Evolutionary conservation across 352 stramenopile genomes (phyloP).

Genomic region (Phytopythium chamaehyphon): DNA sequence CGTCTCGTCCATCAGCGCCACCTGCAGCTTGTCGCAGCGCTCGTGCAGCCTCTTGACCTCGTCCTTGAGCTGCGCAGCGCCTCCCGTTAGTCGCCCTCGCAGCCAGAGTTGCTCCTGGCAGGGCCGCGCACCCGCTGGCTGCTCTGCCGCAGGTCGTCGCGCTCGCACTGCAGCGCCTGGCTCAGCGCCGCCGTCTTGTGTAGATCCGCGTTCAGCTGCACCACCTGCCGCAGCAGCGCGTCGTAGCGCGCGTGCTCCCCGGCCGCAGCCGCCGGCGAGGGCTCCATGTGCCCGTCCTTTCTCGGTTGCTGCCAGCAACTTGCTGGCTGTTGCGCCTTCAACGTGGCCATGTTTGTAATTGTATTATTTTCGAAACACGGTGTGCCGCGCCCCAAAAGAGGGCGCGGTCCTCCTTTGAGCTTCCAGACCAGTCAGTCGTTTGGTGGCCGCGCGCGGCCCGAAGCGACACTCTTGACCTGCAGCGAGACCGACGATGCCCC

Average conservation of each 20-base stretch:
- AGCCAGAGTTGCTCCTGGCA: background rate
- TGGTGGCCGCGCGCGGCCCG: conserved; percentile 16
- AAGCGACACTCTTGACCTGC: conserved; percentile 29
- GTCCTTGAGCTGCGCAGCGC: conserved; percentile 42
- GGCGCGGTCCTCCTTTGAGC: background rate
- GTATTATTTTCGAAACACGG: conserved; percentile 8
- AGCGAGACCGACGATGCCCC: conserved; percentile 28
- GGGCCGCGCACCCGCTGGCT: conserved; percentile 49
- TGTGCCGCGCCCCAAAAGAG: background rate
- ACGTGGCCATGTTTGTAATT: conserved; percentile 8
- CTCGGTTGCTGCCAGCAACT: background rate
- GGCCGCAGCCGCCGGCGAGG: conserved; percentile 5
- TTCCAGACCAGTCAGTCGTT: conserved; percentile 37
- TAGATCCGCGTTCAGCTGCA: conserved; percentile 79
- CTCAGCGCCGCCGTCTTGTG: conserved; percentile 81
- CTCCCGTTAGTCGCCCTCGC: background rate
- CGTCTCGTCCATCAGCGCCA: conserved; percentile 76
- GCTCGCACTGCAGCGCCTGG: conserved; percentile 73
- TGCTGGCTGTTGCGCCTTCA: conserved; percentile 1
- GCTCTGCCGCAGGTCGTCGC: conserved; percentile 56
- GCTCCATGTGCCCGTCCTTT: background rate
- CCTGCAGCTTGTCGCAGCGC: conserved; percentile 77
- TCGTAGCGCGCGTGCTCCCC: conserved; percentile 49
- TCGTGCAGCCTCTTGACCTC: conserved; percentile 64
- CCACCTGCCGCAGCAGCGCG: conserved; percentile 72